Evolutionary conservation across 352 stramenopile species (phyloP).

Genomic region (Globisporangium recalcitrans): DNA sequence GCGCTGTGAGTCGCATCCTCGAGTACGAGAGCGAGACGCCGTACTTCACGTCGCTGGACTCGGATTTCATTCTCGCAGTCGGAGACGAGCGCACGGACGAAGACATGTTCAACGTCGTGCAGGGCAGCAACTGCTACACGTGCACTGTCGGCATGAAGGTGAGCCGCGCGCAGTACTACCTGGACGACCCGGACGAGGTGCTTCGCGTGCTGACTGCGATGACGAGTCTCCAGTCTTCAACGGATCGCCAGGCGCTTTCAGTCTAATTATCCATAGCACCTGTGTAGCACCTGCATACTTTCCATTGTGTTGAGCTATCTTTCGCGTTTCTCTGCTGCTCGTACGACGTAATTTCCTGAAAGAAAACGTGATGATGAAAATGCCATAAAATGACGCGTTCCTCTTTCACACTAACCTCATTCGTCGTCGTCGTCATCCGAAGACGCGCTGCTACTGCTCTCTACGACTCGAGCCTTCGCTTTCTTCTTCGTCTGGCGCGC

Average conservation of each 20-base stretch:
- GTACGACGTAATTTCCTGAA: neutral
- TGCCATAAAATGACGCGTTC: neutral
- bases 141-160: slow-evolving; percentile 87
- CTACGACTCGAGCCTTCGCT: slow-evolving; percentile 6
- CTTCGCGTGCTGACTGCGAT: slow-evolving; percentile 70
- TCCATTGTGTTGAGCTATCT: neutral
- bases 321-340: neutral
- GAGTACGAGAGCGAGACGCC: slow-evolving; percentile 75
- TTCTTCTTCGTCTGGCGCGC: slow-evolving; percentile 14
- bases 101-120: slow-evolving; percentile 89
- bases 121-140: slow-evolving; percentile 86
- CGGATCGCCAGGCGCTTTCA: slow-evolving; percentile 28
- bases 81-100: slow-evolving; percentile 86
- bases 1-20: slow-evolving; percentile 78
- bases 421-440: slow-evolving; percentile 11
- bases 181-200: slow-evolving; percentile 77
- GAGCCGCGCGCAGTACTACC: slow-evolving; percentile 77
- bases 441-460: slow-evolving; percentile 10
- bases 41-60: slow-evolving; percentile 69
- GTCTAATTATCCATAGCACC: slow-evolving; percentile 3
- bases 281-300: neutral
- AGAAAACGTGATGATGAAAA: slow-evolving; percentile 8
- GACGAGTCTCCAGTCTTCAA: slow-evolving; percentile 35
- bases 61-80: slow-evolving; percentile 84
- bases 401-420: neutral